Evolutionary conservation across 2,329 filamentous ascomycete genomes (phyloP), one percentile per base, ranked within the genome.

Genomic region (Verticillium tricorpus): DNA sequence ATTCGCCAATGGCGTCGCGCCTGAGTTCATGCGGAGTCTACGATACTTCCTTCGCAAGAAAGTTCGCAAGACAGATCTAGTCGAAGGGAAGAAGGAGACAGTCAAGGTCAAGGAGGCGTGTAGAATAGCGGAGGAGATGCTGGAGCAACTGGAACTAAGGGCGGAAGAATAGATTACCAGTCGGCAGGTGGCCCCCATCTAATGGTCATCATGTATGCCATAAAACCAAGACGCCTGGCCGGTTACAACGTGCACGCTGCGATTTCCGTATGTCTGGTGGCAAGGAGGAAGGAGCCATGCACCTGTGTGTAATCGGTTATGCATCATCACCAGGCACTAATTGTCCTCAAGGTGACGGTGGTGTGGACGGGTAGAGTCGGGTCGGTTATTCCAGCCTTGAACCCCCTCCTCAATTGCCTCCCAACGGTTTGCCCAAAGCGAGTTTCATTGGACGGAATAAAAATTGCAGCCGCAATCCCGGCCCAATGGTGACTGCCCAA

Each of bases 21-120:
- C 88, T 0, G 85, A 89, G 62, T 83, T 97, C 64, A 86, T 89
- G 5, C 85, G 85, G 61, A 91, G 91, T 0, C 70, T 97, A 66
- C 87, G 90, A 64, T 96, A 89, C 74, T 95, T 97, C 71, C 70
- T 98, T 59, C 85, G 86, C 70, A 93, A 90, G 72, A 84, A 89
- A 55, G 82, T 97, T 17, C 80, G 84, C 5, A 90, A 88, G 72
- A 89, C 88, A 0, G 76, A 85, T 68, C 74, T 86, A 65, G 72
- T 83, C 54, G 75, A 77, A 15, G 76, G 77, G 6, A 83, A 81
- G 68, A 76, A 76, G 64, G 78, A 85, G 60, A 76, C 74, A 60
- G 79, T 76, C 65, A 77, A 74, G 63, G 69, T 88, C 9, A 78
- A 74, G 68, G 80, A 78, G 69, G 77, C 74, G 2, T 84, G 80